phyloP scores from a whole-genome alignment of 164 flowering plant species.

The Vitis riparia region DNA sequence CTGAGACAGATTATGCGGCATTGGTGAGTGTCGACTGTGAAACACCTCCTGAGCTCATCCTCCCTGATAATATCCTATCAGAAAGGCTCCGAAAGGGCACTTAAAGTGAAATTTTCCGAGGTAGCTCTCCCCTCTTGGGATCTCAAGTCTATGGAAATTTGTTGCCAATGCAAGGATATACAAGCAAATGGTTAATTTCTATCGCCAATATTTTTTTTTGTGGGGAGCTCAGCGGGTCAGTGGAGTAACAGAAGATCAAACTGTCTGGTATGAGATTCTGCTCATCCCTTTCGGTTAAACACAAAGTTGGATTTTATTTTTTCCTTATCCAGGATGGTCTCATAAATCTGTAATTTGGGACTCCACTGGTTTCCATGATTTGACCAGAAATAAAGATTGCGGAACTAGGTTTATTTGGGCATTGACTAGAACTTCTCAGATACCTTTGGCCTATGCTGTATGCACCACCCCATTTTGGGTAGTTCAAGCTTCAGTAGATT shows the following conservation, averaged over 20 bases:
- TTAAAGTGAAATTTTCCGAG: constrained; percentile 14
- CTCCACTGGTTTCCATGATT: not conserved
- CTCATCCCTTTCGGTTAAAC: constrained; percentile 3
- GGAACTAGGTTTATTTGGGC: not conserved
- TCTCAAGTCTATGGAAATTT: constrained; percentile 12
- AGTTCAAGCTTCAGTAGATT: too few relatives aligned
- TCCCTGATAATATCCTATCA: constrained; percentile 61
- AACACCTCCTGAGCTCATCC: constrained; percentile 67
- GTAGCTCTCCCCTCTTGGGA: constrained; percentile 6
- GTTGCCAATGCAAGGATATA: constrained; percentile 9
- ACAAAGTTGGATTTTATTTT: constrained; percentile 1
- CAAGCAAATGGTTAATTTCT: constrained; percentile 15
- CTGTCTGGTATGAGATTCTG: constrained; percentile 4
- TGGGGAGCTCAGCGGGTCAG: not conserved
- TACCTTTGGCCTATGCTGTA: not conserved
- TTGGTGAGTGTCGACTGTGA: constrained; percentile 74
- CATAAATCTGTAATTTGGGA: not conserved
- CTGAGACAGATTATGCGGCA: constrained; percentile 85
- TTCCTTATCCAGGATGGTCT: constrained; percentile 5
- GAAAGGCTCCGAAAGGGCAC: constrained; percentile 49
- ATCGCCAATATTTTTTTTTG: constrained; percentile 29
- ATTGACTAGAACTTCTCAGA: not conserved
- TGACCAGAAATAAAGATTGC: not conserved
- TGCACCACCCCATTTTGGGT: not conserved
- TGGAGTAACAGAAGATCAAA: not conserved